phyloP scores from a whole-genome alignment of 2,329 filamentous ascomycete genomes.

The Fusarium illudens region DNA sequence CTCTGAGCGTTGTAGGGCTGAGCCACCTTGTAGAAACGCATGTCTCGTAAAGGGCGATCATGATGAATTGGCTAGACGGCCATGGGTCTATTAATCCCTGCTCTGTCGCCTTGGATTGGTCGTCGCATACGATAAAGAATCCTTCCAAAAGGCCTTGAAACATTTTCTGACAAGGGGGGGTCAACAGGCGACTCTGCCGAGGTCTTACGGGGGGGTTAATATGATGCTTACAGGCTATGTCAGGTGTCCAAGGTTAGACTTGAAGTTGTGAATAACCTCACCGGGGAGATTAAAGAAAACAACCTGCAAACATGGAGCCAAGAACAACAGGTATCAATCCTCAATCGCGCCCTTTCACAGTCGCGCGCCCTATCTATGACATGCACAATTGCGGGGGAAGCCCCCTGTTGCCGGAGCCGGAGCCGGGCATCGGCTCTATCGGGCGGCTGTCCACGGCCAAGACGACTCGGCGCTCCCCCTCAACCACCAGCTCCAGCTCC shows the following conservation, averaged over 20 bases:
- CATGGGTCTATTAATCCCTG: not conserved
- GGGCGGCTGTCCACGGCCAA: constrained; percentile 10
- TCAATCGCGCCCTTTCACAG: not conserved
- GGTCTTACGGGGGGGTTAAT: not conserved
- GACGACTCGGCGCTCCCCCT: constrained; percentile 20
- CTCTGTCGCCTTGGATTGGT: not conserved
- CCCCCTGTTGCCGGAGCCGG: constrained; percentile 19
- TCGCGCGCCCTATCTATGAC: not conserved
- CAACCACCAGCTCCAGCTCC: constrained; percentile 10
- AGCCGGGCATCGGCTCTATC: constrained; percentile 17
- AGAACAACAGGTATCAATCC: not conserved
- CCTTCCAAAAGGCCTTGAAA: not conserved
- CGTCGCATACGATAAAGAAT: not conserved
- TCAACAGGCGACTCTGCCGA: not conserved
- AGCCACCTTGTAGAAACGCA: not conserved
- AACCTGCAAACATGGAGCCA: not conserved
- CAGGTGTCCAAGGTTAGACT: not conserved
- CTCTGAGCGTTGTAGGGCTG: not conserved
- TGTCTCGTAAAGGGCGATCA: not conserved
- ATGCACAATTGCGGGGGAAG: constrained; percentile 6
- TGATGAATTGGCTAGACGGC: not conserved
- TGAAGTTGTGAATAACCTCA: not conserved
- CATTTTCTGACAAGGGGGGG: not conserved
- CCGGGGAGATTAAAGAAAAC: not conserved
- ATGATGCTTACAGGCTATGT: not conserved